phyloP scores from a whole-genome alignment of 768 basidiomycete species.

The Lentinula sp. region DNA sequence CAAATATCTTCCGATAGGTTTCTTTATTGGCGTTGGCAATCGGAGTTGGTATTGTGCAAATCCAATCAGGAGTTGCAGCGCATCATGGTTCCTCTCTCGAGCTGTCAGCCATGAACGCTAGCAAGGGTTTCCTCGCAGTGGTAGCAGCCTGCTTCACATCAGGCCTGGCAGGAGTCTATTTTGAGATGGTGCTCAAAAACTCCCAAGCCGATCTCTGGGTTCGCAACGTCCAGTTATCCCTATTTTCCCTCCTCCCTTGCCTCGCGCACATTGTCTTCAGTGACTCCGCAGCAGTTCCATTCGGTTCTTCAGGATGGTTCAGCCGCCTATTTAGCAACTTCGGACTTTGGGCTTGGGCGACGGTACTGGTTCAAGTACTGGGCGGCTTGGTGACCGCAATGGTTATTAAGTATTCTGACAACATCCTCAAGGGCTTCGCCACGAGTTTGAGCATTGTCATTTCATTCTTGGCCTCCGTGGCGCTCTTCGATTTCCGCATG shows the following conservation, averaged over 20 bases:
- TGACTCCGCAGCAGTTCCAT: slow-evolving; percentile 24
- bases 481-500: slow-evolving; percentile 85
- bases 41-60: slow-evolving; percentile 87
- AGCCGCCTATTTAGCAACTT: slow-evolving; percentile 75
- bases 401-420: slow-evolving; percentile 93
- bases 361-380: slow-evolving; percentile 80
- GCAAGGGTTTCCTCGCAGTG: slow-evolving; percentile 88
- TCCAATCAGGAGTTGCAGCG: slow-evolving; percentile 48
- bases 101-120: slow-evolving; percentile 63
- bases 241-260: slow-evolving; percentile 91
- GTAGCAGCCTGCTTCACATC: slow-evolving; percentile 90
- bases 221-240: slow-evolving; percentile 91
- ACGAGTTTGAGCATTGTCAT: slow-evolving; percentile 92
- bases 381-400: slow-evolving; percentile 91
- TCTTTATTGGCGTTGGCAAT: slow-evolving; percentile 80
- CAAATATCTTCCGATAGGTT: slow-evolving; percentile 16
- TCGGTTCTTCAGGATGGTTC: slow-evolving; percentile 27
- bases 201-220: slow-evolving; percentile 91
- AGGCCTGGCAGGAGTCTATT: slow-evolving; percentile 95
- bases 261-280: slow-evolving; percentile 68
- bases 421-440: slow-evolving; percentile 91
- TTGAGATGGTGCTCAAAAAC: slow-evolving; percentile 95
- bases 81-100: slow-evolving; percentile 19
- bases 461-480: slow-evolving; percentile 88
- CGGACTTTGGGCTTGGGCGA: slow-evolving; percentile 87